Base-by-base conservation (phyloP, 306 rosid species). In the Cicer arietinum region DNA sequence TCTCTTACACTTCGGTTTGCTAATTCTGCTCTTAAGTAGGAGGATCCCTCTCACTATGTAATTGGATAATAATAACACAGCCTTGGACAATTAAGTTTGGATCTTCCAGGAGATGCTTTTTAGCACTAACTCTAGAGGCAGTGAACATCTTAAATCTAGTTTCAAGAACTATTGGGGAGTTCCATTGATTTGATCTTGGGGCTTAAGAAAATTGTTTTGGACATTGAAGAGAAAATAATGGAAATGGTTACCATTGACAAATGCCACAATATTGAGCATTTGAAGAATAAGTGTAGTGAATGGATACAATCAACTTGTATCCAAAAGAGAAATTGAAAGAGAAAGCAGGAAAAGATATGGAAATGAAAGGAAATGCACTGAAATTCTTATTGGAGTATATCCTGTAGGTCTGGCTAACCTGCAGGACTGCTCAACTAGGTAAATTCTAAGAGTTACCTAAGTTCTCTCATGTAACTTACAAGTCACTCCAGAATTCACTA, bases 1-100 rank as follows among this genome's bases (percentile, higher is more conserved):
- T 72, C 53, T 53, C 45, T 30, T 79, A 20, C 44, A 44, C 39
- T 40, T 64, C 65, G 44, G 22, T 71, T 62, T 61, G 65, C 40
- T 50, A 78, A 51, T 70, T 40, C 60, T 66, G 41, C 10, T 45
- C 74, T 25, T 16, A 13, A 25, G 56, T 41, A 48, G 10, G 12
- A 53, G 17, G 22, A 11, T 17, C 60, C 16, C 56, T n/a, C 43
- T 42, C 42, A 11, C 56, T 42, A 71, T 52, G 51, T 47, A 13
- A 53, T 35, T 72, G 74, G 78, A 54, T 57, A 0, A 8, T 64
- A 22, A 35, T 64, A 48, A 44, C 43, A 43, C 53, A 64, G 8
- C 67, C 77, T 61, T 17, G 39, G 52, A 63, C 51, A 42, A 2
- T 48, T 71, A n/a, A 18, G 20, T 39, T 75, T 37, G 53, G 63